Conservation (phyloP, 768 basidiomycete genomes). For the Mycena amicta region DNA sequence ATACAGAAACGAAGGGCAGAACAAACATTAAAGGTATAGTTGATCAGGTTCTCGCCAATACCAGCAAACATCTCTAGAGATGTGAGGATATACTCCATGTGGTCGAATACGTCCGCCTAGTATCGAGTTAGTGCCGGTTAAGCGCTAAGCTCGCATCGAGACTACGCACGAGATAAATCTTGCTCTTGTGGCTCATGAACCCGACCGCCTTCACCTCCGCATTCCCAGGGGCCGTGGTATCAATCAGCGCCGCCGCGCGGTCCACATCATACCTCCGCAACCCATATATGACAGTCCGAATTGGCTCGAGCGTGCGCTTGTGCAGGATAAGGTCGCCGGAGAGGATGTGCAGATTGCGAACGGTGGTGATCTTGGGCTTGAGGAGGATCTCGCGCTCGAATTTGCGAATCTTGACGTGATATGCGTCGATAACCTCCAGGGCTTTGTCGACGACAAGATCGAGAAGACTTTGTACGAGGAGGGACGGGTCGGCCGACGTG, state of each 20-base stretch:
- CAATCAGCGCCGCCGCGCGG: conserved; percentile 60
- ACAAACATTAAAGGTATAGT: conserved; percentile 74
- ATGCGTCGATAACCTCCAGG: conserved; percentile 69
- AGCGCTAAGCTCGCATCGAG: not conserved
- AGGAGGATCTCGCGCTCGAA: conserved; percentile 65
- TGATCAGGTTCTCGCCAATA: conserved; percentile 72
- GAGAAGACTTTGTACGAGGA: conserved; percentile 70
- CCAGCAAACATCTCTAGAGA: conserved; percentile 76
- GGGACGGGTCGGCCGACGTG: conserved; percentile 64
- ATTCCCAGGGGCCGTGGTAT: conserved; percentile 39
- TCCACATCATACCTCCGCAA: conserved; percentile 72
- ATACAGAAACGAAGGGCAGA: not conserved
- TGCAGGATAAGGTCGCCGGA: conserved; percentile 75
- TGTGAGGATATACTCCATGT: conserved; percentile 72
- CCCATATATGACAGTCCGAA: conserved; percentile 71
- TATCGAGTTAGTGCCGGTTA: conserved; percentile 25
- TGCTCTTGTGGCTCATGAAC: conserved; percentile 71
- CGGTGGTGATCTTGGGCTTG: conserved; percentile 61
- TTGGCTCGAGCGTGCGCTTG: conserved; percentile 74
- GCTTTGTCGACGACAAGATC: conserved; percentile 72
- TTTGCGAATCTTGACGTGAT: conserved; percentile 63
- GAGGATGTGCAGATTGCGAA: conserved; percentile 68
- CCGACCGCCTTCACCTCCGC: conserved; percentile 49
- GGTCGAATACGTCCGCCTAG: conserved; percentile 79
- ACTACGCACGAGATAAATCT: conserved; percentile 65